Base-by-base conservation (phyloP, 129 eudicot species). In the Centella asiatica region DNA sequence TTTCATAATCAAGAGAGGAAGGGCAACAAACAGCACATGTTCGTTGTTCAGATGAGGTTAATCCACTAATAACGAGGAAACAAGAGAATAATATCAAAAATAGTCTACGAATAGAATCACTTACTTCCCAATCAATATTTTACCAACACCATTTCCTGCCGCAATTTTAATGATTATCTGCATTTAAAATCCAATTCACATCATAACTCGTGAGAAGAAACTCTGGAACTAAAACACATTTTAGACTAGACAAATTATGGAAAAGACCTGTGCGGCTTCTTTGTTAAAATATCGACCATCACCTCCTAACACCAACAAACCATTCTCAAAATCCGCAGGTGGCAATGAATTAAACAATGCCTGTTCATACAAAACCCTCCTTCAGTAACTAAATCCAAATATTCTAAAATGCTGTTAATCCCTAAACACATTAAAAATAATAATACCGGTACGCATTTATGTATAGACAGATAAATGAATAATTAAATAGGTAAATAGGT, bases 71-170 rank as follows among this genome's bases (percentile, higher is more conserved):
- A 3, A 13, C 40, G 44, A 54, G 24, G 5, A n/a, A 6, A 13
- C 14, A 56, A 45, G 22, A 23, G 22, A 65, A 53, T 62, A 49
- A 24, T 51, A n/a, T n/a, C n/a, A n/a, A 64, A 45, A 20, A 42
- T 42, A 12, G 29, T 44, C 22, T 28, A 60, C 32, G 50, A 39
- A 47, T 54, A 26, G 49, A 73, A 58, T 42, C 34, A 84, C 98
- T 84, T 78, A 87, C 98, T 74, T 81, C 82, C 98, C 98, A 19
- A 92, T 90, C 81, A 92, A 82, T 46, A 92, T 80, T 82, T 87
- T 80, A 60, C 90, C 88, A 76, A 92, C 98, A 47, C 98, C 96
- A 72, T 92, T 92, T 32, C 96, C 98, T 42, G 95, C 98, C 4
- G 98, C 98, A 68, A 84, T 87, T 76, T 92, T 92, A 40, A 87